Evolutionary conservation across 371 early-diverging fungal species (phyloP).

Genomic region (Funneliformis caledonium): DNA sequence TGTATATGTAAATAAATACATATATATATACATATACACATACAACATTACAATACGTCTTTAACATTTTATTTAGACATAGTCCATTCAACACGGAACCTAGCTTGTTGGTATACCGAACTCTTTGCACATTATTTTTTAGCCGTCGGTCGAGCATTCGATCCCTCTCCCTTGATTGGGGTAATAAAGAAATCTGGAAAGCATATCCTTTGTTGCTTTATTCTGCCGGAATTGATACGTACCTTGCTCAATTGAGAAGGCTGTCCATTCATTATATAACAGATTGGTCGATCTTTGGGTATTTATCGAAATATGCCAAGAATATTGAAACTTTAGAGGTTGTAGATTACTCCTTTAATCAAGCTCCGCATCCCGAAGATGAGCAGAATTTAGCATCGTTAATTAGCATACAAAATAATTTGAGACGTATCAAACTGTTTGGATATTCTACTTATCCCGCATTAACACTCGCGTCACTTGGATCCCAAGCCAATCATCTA

Average conservation of each 20-base stretch:
- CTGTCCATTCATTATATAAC: conserved; percentile 31
- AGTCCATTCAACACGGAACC: conserved; percentile 2
- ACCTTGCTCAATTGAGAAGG: not conserved
- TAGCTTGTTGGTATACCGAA: conserved; percentile 7
- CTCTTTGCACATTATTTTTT: conserved; percentile 28
- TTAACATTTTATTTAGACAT: not conserved
- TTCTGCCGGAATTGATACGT: not conserved
- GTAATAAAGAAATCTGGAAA: conserved; percentile 31
- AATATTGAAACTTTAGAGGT: conserved; percentile 34
- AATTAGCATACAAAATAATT: conserved; percentile 29
- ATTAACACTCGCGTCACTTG: conserved; percentile 7
- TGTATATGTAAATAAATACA: not conserved
- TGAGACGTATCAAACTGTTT: conserved; percentile 30
- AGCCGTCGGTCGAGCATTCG: conserved; percentile 14
- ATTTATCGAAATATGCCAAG: conserved; percentile 27
- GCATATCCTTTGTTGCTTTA: conserved; percentile 20
- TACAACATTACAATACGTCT: not conserved
- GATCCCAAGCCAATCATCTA: conserved; percentile 1
- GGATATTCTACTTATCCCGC: conserved; percentile 27
- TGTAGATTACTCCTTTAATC: conserved; percentile 28
- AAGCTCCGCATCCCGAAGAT: conserved; percentile 31
- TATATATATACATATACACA: not conserved
- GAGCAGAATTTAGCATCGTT: conserved; percentile 36
- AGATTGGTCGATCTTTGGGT: conserved; percentile 37
- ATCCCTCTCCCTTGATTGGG: conserved; percentile 36